Percentiles rank a stretch among this genome's conserved stretches.
These are phyloP conservation scores for Glutinoglossum americanum DNA, from an alignment of 495 filamentous ascomycete species.

Conservation along the genomic window DNA sequence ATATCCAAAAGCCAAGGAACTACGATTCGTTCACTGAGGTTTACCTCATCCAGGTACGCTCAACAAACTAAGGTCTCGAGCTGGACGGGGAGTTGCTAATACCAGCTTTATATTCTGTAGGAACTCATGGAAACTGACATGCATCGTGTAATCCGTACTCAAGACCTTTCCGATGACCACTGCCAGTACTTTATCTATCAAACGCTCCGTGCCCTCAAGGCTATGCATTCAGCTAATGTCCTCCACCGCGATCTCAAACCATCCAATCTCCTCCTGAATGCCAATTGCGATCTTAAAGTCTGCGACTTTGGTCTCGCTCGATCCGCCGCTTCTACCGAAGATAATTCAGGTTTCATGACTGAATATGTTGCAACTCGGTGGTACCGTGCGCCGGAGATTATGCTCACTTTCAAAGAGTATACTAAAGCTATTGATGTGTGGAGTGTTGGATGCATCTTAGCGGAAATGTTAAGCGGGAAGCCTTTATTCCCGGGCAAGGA, in stretches of 20 bases:
- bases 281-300: conserved; percentile 98
- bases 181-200: conserved; percentile 99
- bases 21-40: conserved; percentile 96
- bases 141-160: conserved; percentile 97
- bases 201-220: conserved; percentile 91
- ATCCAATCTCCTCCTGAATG: conserved; percentile 88
- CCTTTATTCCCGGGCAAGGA: conserved; percentile 97
- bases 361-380: conserved; percentile 99
- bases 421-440: conserved; percentile 99
- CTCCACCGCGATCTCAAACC: conserved; percentile 96
- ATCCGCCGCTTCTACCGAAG: conserved; percentile 80
- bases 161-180: conserved; percentile 95
- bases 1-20: conserved; percentile 93
- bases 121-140: conserved; percentile 99
- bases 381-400: conserved; percentile 98
- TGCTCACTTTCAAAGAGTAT: conserved; percentile 99
- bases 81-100: background rate
- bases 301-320: conserved; percentile 94
- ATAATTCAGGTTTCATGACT: conserved; percentile 99
- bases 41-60: conserved; percentile 82
- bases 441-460: conserved; percentile 97
- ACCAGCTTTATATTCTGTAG: conserved; percentile 19
- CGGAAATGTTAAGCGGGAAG: conserved; percentile 99
- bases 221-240: conserved; percentile 98
- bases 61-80: background rate